A percentile compares a stretch with the other conserved stretches of the same genome.
Conservation (phyloP, 148 eudicot genomes). For the Rhododendron williamsianum region DNA sequence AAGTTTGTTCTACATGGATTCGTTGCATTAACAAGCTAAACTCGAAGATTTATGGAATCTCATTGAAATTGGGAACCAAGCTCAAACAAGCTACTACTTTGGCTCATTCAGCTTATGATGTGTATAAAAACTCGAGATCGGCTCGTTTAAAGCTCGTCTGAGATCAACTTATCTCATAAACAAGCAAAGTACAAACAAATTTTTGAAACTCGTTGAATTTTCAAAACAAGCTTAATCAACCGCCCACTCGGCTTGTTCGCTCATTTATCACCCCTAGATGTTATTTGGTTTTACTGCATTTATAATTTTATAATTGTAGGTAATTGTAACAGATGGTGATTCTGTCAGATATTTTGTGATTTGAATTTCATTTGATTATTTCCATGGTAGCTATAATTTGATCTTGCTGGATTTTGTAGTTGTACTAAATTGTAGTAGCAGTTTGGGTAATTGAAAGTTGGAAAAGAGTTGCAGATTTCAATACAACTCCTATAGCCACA, state of each 20-base stretch:
- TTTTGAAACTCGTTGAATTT: not conserved
- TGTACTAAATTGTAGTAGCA: not conserved
- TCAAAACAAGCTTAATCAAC: no score
- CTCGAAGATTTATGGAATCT: not conserved
- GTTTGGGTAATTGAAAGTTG: not conserved
- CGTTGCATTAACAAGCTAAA: not conserved
- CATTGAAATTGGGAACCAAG: no score
- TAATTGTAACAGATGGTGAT: constrained; percentile 3
- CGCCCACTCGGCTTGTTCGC: not conserved
- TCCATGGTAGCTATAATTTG: not conserved
- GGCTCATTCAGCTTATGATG: no score
- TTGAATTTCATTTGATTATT: not conserved
- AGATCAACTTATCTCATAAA: not conserved
- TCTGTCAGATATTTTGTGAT: not conserved
- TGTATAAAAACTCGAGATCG: no score
- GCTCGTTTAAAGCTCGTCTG: not conserved
- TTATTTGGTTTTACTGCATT: not conserved
- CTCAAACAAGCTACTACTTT: no score
- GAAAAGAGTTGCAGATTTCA: not conserved
- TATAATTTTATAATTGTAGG: not conserved
- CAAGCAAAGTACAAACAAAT: not conserved
- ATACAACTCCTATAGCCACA: not conserved
- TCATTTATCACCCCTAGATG: not conserved
- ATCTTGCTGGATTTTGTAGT: not conserved
- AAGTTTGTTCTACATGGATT: not conserved